phyloP scores from a whole-genome alignment of 176 grass and related monocot species.

The Saccharum officinarum region DNA sequence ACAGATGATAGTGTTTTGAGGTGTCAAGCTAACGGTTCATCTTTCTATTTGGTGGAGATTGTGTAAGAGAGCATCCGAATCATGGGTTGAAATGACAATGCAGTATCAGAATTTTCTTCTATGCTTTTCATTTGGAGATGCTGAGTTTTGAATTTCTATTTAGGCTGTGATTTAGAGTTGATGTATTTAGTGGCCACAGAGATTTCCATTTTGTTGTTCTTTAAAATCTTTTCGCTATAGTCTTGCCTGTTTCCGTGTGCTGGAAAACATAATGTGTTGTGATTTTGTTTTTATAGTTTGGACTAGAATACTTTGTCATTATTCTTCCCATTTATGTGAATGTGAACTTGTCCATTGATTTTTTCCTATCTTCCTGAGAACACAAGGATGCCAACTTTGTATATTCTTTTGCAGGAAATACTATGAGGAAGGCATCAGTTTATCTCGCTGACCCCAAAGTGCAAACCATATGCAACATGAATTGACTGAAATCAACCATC shows the following conservation, averaged over 20 bases:
- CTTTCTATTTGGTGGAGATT: background rate
- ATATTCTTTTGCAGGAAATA: slow-evolving; percentile 25
- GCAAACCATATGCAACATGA: background rate
- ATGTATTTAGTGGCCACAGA: slow-evolving; percentile 8
- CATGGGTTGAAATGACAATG: background rate
- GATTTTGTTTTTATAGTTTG: background rate
- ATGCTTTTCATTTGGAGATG: background rate
- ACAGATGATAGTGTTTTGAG: background rate
- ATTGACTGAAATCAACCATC: background rate
- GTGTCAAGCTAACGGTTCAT: background rate
- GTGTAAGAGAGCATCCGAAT: background rate
- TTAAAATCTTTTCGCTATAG: background rate
- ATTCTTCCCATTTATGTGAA: background rate
- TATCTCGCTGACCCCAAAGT: slow-evolving; percentile 13
- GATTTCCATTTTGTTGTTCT: slow-evolving; percentile 6
- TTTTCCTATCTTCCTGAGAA: background rate
- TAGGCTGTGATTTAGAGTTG: background rate
- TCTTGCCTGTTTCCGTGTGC: slow-evolving; percentile 17
- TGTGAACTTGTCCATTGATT: background rate
- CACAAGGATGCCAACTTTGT: background rate
- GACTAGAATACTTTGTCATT: background rate
- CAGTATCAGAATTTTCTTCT: background rate
- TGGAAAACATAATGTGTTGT: background rate
- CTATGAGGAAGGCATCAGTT: background rate
- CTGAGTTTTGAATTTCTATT: background rate